These are phyloP conservation scores for Dionaea muscipula DNA, from an alignment of 179 eudicot genomes.

Conservation along the genomic window DNA sequence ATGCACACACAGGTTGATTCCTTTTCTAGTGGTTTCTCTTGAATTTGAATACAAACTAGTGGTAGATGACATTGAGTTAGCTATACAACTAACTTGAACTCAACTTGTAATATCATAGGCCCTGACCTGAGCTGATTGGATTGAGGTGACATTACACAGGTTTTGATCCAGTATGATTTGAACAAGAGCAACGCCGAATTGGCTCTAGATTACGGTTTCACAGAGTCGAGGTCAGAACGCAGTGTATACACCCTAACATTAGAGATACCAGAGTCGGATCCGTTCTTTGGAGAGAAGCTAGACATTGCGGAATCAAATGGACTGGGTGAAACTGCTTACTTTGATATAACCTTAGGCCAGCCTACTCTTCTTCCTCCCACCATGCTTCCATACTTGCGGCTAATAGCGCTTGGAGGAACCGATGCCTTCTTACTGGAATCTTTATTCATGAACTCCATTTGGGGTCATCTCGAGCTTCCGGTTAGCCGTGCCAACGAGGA, in stretches of 20 bases:
- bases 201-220: constrained; percentile 89
- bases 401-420: constrained; percentile 66
- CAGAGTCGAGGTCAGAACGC: constrained; percentile 53
- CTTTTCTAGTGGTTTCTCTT: not conserved
- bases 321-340: constrained; percentile 60
- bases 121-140: no score
- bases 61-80: no score
- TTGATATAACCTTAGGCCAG: constrained; percentile 60
- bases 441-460: constrained; percentile 57
- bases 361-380: constrained; percentile 57
- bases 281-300: constrained; percentile 74
- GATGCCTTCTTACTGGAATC: constrained; percentile 91
- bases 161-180: constrained; percentile 73
- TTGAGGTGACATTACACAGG: constrained; percentile 29
- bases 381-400: constrained; percentile 74
- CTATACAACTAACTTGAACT: no score
- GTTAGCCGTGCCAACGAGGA: constrained; percentile 80
- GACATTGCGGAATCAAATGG: constrained; percentile 85
- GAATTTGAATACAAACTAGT: not conserved
- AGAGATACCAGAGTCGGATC: constrained; percentile 72
- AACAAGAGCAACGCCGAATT: constrained; percentile 86
- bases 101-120: no score
- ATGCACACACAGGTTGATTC: not conserved
- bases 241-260: constrained; percentile 68
- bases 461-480: constrained; percentile 77